Percentiles rank a stretch among this genome's conserved stretches.
Evolutionary conservation across 345 rosid genomes (phyloP).

Genomic region (Mercurialis annua): DNA sequence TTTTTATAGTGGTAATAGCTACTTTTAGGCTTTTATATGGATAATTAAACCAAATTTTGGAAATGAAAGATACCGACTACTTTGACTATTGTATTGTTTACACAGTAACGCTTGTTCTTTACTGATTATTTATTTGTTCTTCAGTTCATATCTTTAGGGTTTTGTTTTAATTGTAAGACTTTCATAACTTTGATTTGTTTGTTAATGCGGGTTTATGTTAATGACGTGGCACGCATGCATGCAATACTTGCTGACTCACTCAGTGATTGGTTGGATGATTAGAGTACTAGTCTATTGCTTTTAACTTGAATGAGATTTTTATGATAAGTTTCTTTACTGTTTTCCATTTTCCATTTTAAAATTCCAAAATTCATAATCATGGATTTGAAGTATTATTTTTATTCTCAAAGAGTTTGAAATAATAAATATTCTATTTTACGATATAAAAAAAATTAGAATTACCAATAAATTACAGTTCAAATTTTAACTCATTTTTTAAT

Average conservation of each 20-base stretch:
- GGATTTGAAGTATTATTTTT: too few species aligned
- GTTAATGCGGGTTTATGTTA: not conserved
- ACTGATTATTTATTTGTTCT: too few species aligned
- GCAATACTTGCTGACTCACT: slow-evolving; percentile 14
- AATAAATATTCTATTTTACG: too few species aligned
- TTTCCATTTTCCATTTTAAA: not conserved
- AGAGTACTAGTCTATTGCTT: not conserved
- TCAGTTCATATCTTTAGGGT: too few species aligned
- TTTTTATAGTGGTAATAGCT: too few species aligned
- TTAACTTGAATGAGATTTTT: not conserved
- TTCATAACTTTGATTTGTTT: not conserved
- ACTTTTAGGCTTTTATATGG: too few species aligned
- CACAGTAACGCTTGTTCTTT: not conserved
- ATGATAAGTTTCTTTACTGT: not conserved
- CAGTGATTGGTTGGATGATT: not conserved
- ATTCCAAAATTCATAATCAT: too few species aligned
- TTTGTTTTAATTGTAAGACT: not conserved
- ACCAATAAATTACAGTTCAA: too few species aligned
- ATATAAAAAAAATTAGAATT: too few species aligned
- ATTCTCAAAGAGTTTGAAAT: too few species aligned
- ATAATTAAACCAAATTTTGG: slow-evolving; percentile 3
- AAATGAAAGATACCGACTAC: not conserved
- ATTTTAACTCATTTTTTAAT: too few species aligned
- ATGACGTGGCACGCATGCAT: slow-evolving; percentile 19
- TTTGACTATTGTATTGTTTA: not conserved